These are phyloP conservation scores for Colletotrichum sp. DNA, from an alignment of 2,329 filamentous ascomycete genomes.

Conservation along the genomic window DNA sequence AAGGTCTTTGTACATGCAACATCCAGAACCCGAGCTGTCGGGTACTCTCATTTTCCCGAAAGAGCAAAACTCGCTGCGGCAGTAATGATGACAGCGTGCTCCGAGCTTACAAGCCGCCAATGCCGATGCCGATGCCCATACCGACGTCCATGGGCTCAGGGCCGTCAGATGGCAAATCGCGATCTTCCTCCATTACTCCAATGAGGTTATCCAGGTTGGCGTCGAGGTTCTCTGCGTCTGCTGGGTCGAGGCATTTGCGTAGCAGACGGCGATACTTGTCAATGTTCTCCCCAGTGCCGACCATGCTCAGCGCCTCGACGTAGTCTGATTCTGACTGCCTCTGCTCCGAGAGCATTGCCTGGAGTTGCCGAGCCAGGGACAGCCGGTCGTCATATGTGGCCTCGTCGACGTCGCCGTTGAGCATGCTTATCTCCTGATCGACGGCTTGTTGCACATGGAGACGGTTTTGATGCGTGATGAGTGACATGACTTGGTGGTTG, in stretches of 20 bases:
- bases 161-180: constrained; percentile 47
- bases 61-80: background rate
- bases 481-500: constrained; percentile 53
- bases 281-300: constrained; percentile 75
- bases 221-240: constrained; percentile 72
- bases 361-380: constrained; percentile 62
- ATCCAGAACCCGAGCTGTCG: background rate
- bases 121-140: constrained; percentile 15
- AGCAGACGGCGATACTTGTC: constrained; percentile 76
- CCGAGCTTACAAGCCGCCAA: constrained; percentile 8
- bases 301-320: constrained; percentile 69
- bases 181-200: constrained; percentile 68
- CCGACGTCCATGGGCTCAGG: constrained; percentile 30
- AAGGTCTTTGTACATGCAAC: background rate
- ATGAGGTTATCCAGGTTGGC: constrained; percentile 65
- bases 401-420: constrained; percentile 49
- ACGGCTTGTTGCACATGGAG: constrained; percentile 58
- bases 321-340: constrained; percentile 70
- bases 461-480: constrained; percentile 58
- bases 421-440: constrained; percentile 53
- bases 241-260: constrained; percentile 69
- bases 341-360: constrained; percentile 62
- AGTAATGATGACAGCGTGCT: background rate
- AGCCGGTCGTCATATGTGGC: constrained; percentile 62
- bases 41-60: background rate